Base-by-base conservation (phyloP, 768 basidiomycete genomes). In the Hysterangium stoloniferum region DNA sequence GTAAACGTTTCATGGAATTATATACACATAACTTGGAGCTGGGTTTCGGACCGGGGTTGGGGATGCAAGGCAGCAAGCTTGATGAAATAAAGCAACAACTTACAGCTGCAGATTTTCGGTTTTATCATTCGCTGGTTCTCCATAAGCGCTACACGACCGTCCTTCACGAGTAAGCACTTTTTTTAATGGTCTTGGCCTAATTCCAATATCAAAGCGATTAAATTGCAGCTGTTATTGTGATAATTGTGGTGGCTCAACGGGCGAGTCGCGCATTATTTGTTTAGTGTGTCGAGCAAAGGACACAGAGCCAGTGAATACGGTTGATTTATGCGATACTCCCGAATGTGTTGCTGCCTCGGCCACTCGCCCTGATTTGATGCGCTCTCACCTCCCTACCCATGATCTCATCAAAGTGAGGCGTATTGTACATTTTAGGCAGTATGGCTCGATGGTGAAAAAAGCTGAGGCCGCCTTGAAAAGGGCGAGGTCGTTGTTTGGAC, bases 261-360 rank as follows among this genome's bases (percentile, higher is more conserved):
- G 58, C 8, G 66, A 66, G 1, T 42, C 61, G 6, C 61, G 64
- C 5, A 49, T 66, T 17, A 57, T 61, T 33, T 68, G 67, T 29
- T 54, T 68, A n/a, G 58, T 64, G 38, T 68, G 67, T 32, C 56
- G 58, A 37, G 45, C 27, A 31, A 46, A 28, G 3, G 27, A 46
- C 17, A 33, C n/a, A 2, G n/a, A n/a, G n/a, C n/a, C n/a, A n/a
- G 28, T 25, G 45, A 55, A 58, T 29, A 63, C 61, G 4, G 42
- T 68, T 12, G 64, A 68, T 53, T 59, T 67, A 27, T 67, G 65
- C 52, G 57, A 60, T n/a, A 25, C 54, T 4, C 58, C 58, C 1
- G 58, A 43, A 3, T 69, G 68, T 47, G 34, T 62, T 15, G 25
- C 29, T 5, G 38, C 52, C 3, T 51, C 52, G 8, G 34, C 63